phyloP scores from a whole-genome alignment of 192 early-diverging fungal species.

The Cladochytrium replicatum region DNA sequence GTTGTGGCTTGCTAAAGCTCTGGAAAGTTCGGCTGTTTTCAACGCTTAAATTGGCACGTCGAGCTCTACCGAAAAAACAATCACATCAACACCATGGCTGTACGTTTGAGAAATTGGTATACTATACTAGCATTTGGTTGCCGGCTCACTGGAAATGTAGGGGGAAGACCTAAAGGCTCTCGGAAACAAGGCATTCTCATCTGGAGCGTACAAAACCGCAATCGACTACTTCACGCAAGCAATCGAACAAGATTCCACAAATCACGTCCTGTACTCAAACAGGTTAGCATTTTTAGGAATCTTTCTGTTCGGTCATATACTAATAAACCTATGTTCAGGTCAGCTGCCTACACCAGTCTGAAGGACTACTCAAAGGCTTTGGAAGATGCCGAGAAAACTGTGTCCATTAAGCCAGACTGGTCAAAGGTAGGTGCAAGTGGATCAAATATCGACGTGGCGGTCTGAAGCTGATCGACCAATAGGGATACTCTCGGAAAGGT shows the following conservation, averaged over 20 bases:
- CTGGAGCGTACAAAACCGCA: slow-evolving; percentile 65
- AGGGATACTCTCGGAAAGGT: slow-evolving; percentile 82
- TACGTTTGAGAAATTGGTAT: too few species aligned
- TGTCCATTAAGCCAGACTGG: slow-evolving; percentile 74
- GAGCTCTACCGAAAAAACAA: too few species aligned
- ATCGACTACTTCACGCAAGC: slow-evolving; percentile 73
- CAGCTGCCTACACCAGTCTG: slow-evolving; percentile 68
- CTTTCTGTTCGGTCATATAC: slow-evolving; percentile 2
- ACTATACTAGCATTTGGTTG: too few species aligned
- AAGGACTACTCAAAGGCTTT: slow-evolving; percentile 71
- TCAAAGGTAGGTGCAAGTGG: slow-evolving; percentile 45
- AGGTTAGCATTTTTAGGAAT: slow-evolving; percentile 16
- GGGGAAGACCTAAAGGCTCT: slow-evolving; percentile 64
- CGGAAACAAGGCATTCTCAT: slow-evolving; percentile 80
- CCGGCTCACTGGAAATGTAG: too few species aligned
- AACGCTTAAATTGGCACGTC: too few species aligned
- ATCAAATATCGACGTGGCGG: not conserved
- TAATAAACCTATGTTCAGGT: slow-evolving; percentile 37
- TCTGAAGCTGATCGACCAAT: not conserved
- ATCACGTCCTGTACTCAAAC: slow-evolving; percentile 92
- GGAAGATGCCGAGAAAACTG: slow-evolving; percentile 75
- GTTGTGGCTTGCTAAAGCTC: too few species aligned
- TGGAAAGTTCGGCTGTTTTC: too few species aligned
- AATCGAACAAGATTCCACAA: slow-evolving; percentile 72
- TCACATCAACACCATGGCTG: too few species aligned